phyloP scores from a whole-genome alignment of 2,329 filamentous ascomycete species.

The Zymoseptoria brevis region DNA sequence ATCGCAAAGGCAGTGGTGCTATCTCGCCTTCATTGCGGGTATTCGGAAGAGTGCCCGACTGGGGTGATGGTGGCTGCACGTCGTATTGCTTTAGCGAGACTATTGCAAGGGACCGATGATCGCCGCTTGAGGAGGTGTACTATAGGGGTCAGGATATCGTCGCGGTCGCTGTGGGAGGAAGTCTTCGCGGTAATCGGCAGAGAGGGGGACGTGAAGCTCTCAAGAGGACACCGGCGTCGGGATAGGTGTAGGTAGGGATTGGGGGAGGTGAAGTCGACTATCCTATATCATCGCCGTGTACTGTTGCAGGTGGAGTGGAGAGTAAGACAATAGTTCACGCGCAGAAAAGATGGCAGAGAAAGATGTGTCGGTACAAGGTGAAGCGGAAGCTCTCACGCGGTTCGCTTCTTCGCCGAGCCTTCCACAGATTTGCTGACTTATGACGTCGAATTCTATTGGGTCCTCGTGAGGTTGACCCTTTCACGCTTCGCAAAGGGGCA shows the following conservation, averaged over 20 bases:
- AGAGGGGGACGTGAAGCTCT: not conserved
- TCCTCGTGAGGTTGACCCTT: not conserved
- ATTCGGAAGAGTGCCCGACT: conserved; percentile 1
- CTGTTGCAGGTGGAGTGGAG: not conserved
- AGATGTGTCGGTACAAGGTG: not conserved
- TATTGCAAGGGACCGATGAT: not conserved
- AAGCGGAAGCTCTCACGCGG: not conserved
- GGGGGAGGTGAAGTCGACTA: not conserved
- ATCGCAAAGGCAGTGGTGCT: conserved; percentile 10
- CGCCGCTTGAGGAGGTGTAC: not conserved
- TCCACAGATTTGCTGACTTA: not conserved
- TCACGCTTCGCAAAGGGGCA: not conserved
- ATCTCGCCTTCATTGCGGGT: conserved; percentile 15
- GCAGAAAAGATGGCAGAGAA: not conserved
- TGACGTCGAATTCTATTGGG: not conserved
- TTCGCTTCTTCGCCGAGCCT: not conserved
- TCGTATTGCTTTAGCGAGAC: conserved; percentile 7
- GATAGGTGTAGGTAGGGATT: not conserved
- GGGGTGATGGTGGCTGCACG: conserved; percentile 1
- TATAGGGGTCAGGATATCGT: not conserved
- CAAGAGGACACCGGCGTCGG: not conserved
- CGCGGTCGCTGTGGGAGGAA: not conserved
- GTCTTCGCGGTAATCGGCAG: not conserved
- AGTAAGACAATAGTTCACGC: not conserved
- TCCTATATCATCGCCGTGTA: not conserved